phyloP scores from a whole-genome alignment of 2,329 filamentous ascomycete species.

The Penicillium concentricum region DNA sequence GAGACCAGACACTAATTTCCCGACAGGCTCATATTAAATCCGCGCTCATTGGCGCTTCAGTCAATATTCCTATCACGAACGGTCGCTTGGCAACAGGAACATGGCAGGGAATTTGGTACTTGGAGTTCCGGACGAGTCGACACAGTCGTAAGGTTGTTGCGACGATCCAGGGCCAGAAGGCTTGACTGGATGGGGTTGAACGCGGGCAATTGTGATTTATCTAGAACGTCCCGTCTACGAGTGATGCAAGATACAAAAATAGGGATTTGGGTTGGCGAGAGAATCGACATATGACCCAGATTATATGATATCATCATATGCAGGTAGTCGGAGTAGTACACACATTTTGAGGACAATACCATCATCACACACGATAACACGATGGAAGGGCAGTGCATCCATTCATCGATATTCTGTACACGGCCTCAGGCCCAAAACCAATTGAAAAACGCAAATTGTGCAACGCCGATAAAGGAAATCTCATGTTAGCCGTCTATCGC shows the following conservation, averaged over 20 bases:
- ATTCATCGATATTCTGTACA: conserved; percentile 41
- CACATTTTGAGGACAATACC: conserved; percentile 9
- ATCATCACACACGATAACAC: conserved; percentile 2
- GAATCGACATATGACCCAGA: conserved; percentile 1
- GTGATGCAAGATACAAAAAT: neutral
- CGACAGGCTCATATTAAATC: conserved; percentile 81
- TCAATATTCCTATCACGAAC: conserved; percentile 87
- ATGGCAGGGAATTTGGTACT: conserved; percentile 78
- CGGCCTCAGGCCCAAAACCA: conserved; percentile 29
- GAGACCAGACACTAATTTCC: neutral
- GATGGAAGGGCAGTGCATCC: conserved; percentile 23
- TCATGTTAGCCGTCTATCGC: conserved; percentile 48
- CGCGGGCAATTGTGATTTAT: conserved; percentile 19
- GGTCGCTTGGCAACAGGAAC: conserved; percentile 70
- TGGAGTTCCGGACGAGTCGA: conserved; percentile 78
- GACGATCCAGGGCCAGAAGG: conserved; percentile 86
- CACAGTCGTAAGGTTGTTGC: conserved; percentile 82
- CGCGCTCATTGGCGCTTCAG: conserved; percentile 80
- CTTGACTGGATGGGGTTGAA: conserved; percentile 24
- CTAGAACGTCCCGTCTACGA: neutral
- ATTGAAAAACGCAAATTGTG: conserved; percentile 30
- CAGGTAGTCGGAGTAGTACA: conserved; percentile 4
- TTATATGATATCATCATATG: conserved; percentile 4
- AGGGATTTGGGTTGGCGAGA: neutral
- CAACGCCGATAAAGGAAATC: conserved; percentile 38